These are phyloP conservation scores for Pythium monospermum DNA, from an alignment of 352 stramenopile genomes.

Conservation along the genomic window DNA sequence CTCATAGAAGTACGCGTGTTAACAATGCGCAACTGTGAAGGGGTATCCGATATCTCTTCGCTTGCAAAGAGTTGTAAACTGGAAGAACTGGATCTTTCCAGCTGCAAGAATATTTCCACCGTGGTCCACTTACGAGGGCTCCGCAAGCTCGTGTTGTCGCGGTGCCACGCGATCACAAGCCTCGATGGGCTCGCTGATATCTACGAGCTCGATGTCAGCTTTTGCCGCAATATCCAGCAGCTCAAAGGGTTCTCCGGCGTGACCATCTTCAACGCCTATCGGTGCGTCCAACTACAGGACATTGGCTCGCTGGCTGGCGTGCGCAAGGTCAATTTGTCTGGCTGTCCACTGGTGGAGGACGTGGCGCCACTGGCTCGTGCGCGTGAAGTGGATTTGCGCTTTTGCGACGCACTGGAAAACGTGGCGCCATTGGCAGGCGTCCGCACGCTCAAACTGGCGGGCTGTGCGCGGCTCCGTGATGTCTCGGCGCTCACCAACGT, in stretches of 20 bases:
- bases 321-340: slow-evolving; percentile 45
- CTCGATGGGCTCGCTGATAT: slow-evolving; percentile 38
- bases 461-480: slow-evolving; percentile 40
- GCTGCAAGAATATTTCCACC: slow-evolving; percentile 32
- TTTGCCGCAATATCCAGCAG: slow-evolving; percentile 42
- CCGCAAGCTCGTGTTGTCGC: slow-evolving; percentile 44
- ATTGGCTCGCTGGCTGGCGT: slow-evolving; percentile 30
- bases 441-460: slow-evolving; percentile 52
- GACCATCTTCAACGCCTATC: slow-evolving; percentile 40
- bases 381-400: slow-evolving; percentile 51
- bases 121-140: slow-evolving; percentile 36
- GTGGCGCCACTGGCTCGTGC: slow-evolving; percentile 31
- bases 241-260: slow-evolving; percentile 29
- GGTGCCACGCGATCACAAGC: slow-evolving; percentile 38
- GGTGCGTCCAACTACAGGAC: slow-evolving; percentile 43
- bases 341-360: slow-evolving; percentile 45
- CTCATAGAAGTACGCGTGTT: slow-evolving; percentile 19
- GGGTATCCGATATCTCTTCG: slow-evolving; percentile 36
- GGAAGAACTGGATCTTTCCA: slow-evolving; percentile 51
- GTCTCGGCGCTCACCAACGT: slow-evolving; percentile 43
- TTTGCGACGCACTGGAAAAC: slow-evolving; percentile 61
- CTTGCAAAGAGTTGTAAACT: slow-evolving; percentile 23
- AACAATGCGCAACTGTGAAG: slow-evolving; percentile 36
- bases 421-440: slow-evolving; percentile 28
- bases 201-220: slow-evolving; percentile 65